These are phyloP conservation scores for Lentinula sp. DNA, from an alignment of 768 basidiomycete genomes.

Conservation along the genomic window DNA sequence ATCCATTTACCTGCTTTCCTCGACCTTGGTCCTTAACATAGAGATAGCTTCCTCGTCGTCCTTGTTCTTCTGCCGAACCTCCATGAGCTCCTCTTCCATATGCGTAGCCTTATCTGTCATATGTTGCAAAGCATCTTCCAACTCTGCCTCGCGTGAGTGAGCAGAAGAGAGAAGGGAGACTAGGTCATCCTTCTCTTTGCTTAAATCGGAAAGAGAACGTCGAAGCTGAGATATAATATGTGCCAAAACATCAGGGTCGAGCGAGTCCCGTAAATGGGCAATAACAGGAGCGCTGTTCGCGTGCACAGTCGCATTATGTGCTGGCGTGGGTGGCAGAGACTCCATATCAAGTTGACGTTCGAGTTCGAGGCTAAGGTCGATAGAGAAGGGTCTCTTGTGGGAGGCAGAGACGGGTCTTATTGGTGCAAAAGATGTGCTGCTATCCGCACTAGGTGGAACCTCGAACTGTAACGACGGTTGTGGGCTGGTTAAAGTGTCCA, in stretches of 20 bases:
- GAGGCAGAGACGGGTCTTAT: slow-evolving; percentile 3
- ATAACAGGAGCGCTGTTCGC: slow-evolving; percentile 5
- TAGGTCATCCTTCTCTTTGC: slow-evolving; percentile 70
- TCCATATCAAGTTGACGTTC: slow-evolving; percentile 73
- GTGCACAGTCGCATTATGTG: slow-evolving; percentile 14
- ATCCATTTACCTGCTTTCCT: slow-evolving; percentile 69
- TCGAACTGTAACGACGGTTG: slow-evolving; percentile 2
- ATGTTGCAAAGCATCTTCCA: slow-evolving; percentile 56
- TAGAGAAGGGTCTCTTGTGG: slow-evolving; percentile 42
- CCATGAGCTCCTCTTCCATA: slow-evolving; percentile 51
- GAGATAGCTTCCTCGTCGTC: slow-evolving; percentile 77
- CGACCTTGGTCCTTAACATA: slow-evolving; percentile 76
- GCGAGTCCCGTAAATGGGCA: slow-evolving; percentile 32
- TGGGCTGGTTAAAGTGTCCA: background rate
- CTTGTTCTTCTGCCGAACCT: slow-evolving; percentile 42
- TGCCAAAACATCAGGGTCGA: slow-evolving; percentile 72
- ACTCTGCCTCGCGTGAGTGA: slow-evolving; percentile 48
- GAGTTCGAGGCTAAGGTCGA: slow-evolving; percentile 76
- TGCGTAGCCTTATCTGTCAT: slow-evolving; percentile 61
- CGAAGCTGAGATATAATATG: slow-evolving; percentile 73
- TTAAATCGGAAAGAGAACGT: slow-evolving; percentile 53
- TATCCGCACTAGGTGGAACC: slow-evolving; percentile 1
- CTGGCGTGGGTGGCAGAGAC: slow-evolving; percentile 44
- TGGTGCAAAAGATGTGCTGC: background rate
- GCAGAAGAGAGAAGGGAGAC: slow-evolving; percentile 42